phyloP scores from a whole-genome alignment of 192 early-diverging fungal genomes.

The Jimgerdemannia flammicorona region DNA sequence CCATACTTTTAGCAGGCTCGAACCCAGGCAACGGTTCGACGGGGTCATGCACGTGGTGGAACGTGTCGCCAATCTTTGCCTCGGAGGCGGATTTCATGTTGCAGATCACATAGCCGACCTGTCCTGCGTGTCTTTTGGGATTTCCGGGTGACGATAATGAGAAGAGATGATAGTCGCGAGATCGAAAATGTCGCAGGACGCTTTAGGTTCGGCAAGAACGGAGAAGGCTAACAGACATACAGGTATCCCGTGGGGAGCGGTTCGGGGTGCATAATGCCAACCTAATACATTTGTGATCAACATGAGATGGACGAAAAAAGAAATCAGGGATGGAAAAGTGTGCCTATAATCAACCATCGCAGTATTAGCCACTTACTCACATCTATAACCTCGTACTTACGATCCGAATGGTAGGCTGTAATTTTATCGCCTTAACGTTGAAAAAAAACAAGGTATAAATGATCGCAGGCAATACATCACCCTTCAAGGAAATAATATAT shows the following conservation, averaged over 20 bases:
- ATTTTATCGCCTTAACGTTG: slow-evolving; percentile 67
- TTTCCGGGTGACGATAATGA: not conserved
- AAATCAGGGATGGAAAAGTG: too few relatives aligned
- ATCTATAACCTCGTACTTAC: slow-evolving; percentile 84
- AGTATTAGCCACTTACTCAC: slow-evolving; percentile 7
- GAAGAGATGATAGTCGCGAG: too few relatives aligned
- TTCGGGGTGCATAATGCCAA: slow-evolving; percentile 96
- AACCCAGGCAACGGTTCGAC: slow-evolving; percentile 86
- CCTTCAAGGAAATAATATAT: too few relatives aligned
- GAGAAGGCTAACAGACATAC: slow-evolving; percentile 24
- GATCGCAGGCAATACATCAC: too few relatives aligned
- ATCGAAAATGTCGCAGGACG: not conserved
- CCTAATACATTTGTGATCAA: slow-evolving; percentile 8
- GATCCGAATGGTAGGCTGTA: slow-evolving; percentile 70
- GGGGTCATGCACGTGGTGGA: slow-evolving; percentile 63
- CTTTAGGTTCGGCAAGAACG: slow-evolving; percentile 11
- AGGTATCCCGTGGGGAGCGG: slow-evolving; percentile 61
- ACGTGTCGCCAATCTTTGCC: slow-evolving; percentile 95
- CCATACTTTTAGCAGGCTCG: slow-evolving; percentile 93
- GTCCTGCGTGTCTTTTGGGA: slow-evolving; percentile 54
- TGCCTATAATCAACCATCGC: too few relatives aligned
- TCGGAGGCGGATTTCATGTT: slow-evolving; percentile 93
- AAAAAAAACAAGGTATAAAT: not conserved
- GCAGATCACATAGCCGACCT: slow-evolving; percentile 89
- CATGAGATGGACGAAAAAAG: too few relatives aligned